A percentile compares a stretch with the other conserved stretches of the same genome.
phyloP scores from a whole-genome alignment of 305 asterid genomes.

The Solanum chacoense region DNA sequence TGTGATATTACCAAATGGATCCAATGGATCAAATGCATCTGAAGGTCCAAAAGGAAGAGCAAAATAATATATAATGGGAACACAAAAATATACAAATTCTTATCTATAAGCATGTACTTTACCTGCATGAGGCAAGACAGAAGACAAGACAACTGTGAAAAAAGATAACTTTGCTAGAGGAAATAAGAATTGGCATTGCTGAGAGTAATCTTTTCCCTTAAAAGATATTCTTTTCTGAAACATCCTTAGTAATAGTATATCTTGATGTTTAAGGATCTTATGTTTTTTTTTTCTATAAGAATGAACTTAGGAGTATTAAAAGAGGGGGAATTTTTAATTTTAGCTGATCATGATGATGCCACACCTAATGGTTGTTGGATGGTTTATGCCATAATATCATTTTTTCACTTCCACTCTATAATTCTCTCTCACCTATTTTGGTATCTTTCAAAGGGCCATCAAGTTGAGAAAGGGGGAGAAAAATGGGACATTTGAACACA shows the following conservation, averaged over 20 bases:
- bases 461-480: background rate
- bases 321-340: background rate
- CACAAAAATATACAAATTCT: background rate
- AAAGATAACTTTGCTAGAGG: background rate
- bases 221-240: background rate
- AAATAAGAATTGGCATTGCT: background rate
- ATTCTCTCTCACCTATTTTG: background rate
- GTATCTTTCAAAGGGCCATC: background rate
- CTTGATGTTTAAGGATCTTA: background rate
- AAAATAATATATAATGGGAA: background rate
- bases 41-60: background rate
- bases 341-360: background rate
- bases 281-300: background rate
- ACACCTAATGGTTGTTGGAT: constrained; percentile 9
- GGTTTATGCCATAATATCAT: background rate
- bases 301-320: background rate
- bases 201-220: background rate
- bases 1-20: constrained; percentile 29
- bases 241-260: constrained; percentile 1
- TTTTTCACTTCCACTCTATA: background rate
- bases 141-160: background rate
- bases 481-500: background rate
- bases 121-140: constrained; percentile 17
- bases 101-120: background rate
- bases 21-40: constrained; percentile 33